phyloP scores from a whole-genome alignment of 306 rosid species.

The Arachis hypogaea region DNA sequence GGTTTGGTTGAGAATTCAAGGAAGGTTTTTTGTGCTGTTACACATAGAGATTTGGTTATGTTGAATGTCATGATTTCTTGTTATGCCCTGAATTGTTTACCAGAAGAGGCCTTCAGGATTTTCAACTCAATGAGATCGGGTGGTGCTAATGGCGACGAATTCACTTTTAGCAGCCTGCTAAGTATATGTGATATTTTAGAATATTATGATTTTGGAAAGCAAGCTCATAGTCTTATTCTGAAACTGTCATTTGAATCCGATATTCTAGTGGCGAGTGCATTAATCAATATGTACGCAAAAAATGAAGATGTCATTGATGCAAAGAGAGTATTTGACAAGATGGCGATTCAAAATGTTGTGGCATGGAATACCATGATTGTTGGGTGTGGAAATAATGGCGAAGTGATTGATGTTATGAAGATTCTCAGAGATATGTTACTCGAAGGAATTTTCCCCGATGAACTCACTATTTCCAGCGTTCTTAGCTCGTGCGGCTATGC shows the following conservation, averaged over 20 bases:
- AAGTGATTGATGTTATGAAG: conserved; percentile 60
- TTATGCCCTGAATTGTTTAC: conserved; percentile 52
- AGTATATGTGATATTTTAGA: conserved; percentile 44
- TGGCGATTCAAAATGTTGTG: conserved; percentile 55
- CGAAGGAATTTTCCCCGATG: conserved; percentile 57
- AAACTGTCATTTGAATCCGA: conserved; percentile 62
- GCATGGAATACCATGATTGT: conserved; percentile 78
- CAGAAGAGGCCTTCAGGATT: conserved; percentile 46
- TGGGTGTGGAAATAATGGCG: conserved; percentile 59
- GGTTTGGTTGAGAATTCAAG: conserved; percentile 63
- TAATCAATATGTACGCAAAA: conserved; percentile 68
- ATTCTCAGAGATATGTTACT: conserved; percentile 61
- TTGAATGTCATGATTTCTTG: conserved; percentile 87
- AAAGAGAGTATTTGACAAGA: conserved; percentile 48
- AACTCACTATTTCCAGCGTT: conserved; percentile 66
- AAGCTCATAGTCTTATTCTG: conserved; percentile 53
- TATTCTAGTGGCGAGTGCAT: conserved; percentile 66
- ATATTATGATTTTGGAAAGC: conserved; percentile 55
- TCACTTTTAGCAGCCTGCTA: conserved; percentile 67
- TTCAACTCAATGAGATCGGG: conserved; percentile 57
- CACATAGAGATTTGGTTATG: conserved; percentile 60
- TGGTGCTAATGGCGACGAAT: conserved; percentile 61
- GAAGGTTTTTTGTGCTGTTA: conserved; percentile 48
- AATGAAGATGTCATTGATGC: conserved; percentile 52
- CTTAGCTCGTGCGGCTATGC: conserved; percentile 66